A percentile compares a stretch with the other conserved stretches of the same genome.
Conservation (phyloP, 106 monocot genomes). For the Amphibolis antarctica region DNA sequence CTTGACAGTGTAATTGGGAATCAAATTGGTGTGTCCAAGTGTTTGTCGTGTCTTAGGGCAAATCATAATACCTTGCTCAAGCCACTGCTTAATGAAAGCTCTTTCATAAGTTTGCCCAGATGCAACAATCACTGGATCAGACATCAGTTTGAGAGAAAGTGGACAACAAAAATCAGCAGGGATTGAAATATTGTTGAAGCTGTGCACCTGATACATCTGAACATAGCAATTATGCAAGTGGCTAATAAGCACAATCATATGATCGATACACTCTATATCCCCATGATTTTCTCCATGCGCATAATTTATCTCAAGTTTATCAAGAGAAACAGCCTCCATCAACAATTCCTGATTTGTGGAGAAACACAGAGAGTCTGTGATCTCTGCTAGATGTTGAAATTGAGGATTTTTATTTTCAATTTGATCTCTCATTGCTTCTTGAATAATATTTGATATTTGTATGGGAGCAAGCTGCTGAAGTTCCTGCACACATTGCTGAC, state of each 20-base stretch:
- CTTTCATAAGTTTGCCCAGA: conserved; percentile 96
- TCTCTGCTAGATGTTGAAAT: conserved; percentile 34
- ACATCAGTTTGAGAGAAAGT: conserved; percentile 88
- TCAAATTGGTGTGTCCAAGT: conserved; percentile 72
- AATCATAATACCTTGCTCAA: conserved; percentile 74
- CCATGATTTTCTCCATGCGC: conserved; percentile 31
- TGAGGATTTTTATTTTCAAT: conserved; percentile 23
- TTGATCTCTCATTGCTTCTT: conserved; percentile 46
- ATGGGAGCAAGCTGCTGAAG: conserved; percentile 33
- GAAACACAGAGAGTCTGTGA: conserved; percentile 44
- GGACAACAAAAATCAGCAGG: conserved; percentile 95
- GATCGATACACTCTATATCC: conserved; percentile 50
- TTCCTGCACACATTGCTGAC: conserved; percentile 31
- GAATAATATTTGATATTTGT: conserved; percentile 30
- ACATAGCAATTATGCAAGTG: conserved; percentile 72
- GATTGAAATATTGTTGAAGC: conserved; percentile 63
- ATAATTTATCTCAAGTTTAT: conserved; percentile 50
- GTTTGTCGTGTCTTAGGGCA: conserved; percentile 86
- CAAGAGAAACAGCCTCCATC: conserved; percentile 76
- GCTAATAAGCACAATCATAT: conserved; percentile 38
- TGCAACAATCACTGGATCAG: conserved; percentile 91
- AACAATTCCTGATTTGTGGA: conserved; percentile 70
- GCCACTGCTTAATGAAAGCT: conserved; percentile 78
- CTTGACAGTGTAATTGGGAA: conserved; percentile 96
- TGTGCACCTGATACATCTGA: conserved; percentile 52